Evolutionary conservation across 2,329 filamentous ascomycete species (phyloP).

Genomic region (Aureobasidium sp.): DNA sequence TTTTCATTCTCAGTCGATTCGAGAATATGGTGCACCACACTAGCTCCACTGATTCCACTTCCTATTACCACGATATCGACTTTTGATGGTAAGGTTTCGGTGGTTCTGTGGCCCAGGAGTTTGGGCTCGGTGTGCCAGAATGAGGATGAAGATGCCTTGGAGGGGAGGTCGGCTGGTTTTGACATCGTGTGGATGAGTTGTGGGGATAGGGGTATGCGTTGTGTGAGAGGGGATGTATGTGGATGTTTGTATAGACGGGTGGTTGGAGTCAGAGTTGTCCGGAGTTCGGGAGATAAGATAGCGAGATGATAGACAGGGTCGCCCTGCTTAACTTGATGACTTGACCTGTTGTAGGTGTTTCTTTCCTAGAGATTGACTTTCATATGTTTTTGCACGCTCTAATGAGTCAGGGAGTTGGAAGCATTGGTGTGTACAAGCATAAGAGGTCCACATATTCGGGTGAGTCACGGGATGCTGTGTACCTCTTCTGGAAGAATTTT

Average conservation of each 20-base stretch:
- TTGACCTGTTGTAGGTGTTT: too few relatives aligned
- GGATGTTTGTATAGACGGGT: too few relatives aligned
- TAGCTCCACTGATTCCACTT: slow-evolving; percentile 67
- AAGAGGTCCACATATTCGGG: too few relatives aligned
- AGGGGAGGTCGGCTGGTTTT: slow-evolving; percentile 40
- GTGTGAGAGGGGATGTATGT: too few relatives aligned
- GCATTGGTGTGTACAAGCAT: too few relatives aligned
- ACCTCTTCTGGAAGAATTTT: too few relatives aligned
- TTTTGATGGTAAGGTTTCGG: slow-evolving; percentile 49
- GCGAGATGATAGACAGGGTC: neutral
- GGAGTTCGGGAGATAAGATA: neutral
- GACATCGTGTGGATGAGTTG: neutral
- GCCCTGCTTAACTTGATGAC: too few relatives aligned
- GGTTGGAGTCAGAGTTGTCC: neutral
- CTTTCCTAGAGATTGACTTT: too few relatives aligned
- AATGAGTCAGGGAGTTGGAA: too few relatives aligned
- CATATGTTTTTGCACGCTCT: too few relatives aligned
- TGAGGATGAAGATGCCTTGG: slow-evolving; percentile 50
- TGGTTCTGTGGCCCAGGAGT: slow-evolving; percentile 61
- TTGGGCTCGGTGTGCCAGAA: slow-evolving; percentile 67
- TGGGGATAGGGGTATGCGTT: neutral
- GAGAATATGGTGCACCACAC: slow-evolving; percentile 51
- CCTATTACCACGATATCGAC: slow-evolving; percentile 66
- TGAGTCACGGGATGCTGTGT: too few relatives aligned
- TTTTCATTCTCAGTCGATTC: neutral